These are phyloP conservation scores for Colletotrichum horii DNA, from an alignment of 2,329 filamentous ascomycete species.

Conservation along the genomic window DNA sequence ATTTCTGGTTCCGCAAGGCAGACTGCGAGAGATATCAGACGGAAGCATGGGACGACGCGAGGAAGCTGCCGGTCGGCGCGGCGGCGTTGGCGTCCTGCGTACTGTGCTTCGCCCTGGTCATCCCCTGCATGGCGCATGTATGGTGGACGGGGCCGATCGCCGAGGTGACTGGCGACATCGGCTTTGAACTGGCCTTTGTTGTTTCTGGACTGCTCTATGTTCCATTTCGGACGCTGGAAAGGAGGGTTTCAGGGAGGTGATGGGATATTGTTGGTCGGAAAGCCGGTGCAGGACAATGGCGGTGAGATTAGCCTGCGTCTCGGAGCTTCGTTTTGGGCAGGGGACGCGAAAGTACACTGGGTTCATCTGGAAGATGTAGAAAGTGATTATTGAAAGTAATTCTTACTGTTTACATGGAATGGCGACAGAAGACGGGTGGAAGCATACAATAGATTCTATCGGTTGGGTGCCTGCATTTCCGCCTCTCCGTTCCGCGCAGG, in stretches of 20 bases:
- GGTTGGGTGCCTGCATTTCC: not conserved
- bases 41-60: not conserved
- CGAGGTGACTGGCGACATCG: slow-evolving; percentile 64
- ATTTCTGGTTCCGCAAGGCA: not conserved
- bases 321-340: not conserved
- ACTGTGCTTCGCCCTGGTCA: slow-evolving; percentile 51
- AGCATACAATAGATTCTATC: not conserved
- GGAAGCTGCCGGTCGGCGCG: slow-evolving; percentile 47
- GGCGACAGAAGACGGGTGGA: not conserved
- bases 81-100: slow-evolving; percentile 50
- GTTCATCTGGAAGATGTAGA: not conserved
- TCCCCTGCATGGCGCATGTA: slow-evolving; percentile 64
- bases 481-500: not conserved
- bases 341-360: not conserved
- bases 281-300: not conserved
- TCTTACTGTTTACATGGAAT: not conserved
- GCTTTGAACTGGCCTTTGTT: slow-evolving; percentile 66
- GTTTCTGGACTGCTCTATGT: slow-evolving; percentile 51
- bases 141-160: slow-evolving; percentile 68
- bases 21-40: not conserved
- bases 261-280: not conserved
- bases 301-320: not conserved
- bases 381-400: not conserved
- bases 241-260: not conserved
- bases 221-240: slow-evolving; percentile 45